phyloP scores from a whole-genome alignment of 169 alveolate species.

The Cyclospora cayetanensis region DNA sequence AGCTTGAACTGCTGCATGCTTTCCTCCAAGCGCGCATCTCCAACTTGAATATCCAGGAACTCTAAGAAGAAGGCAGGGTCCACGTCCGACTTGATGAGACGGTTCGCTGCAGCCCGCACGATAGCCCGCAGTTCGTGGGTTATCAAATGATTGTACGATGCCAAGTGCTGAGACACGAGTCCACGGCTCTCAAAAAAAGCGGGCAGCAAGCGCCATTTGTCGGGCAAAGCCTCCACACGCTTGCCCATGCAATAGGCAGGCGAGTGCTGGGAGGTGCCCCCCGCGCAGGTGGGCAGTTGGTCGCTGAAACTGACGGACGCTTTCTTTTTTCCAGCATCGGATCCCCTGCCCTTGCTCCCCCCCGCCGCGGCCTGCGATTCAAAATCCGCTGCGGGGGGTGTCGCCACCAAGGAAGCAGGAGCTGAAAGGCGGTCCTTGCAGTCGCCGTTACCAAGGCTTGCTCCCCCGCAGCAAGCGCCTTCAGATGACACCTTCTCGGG shows the following conservation, averaged over 20 bases:
- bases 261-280: neutral
- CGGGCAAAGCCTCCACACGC: constrained; percentile 71
- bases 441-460: too few species aligned
- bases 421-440: neutral
- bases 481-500: too few species aligned
- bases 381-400: neutral
- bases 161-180: constrained; percentile 93
- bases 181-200: constrained; percentile 91
- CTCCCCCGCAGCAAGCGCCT: too few species aligned
- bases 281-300: neutral
- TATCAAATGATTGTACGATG: constrained; percentile 90
- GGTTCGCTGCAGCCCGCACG: constrained; percentile 88
- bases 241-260: constrained; percentile 1
- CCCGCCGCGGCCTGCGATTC: neutral
- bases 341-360: too few species aligned
- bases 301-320: neutral
- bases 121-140: constrained; percentile 88
- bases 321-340: too few species aligned
- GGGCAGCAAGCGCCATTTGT: constrained; percentile 93
- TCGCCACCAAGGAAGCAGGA: too few species aligned
- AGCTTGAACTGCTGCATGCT: constrained; percentile 81
- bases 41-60: constrained; percentile 88
- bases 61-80: constrained; percentile 86
- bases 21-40: constrained; percentile 89
- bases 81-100: constrained; percentile 81